phyloP scores from a whole-genome alignment of 352 stramenopile species.

The Globisporangium polare region DNA sequence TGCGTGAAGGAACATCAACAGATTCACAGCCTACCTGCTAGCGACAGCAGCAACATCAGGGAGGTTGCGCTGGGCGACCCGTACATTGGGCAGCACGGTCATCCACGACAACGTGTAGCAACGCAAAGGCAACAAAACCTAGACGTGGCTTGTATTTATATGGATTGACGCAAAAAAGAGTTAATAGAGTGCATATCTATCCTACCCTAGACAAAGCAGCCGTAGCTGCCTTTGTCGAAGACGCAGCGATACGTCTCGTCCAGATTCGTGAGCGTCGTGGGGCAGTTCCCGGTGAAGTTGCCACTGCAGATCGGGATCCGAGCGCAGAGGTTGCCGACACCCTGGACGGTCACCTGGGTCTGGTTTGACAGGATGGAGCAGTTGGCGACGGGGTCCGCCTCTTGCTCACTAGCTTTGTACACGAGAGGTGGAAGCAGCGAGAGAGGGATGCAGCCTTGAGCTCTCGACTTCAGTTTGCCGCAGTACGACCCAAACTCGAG shows the following conservation, averaged over 20 bases:
- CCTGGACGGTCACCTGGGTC: neutral
- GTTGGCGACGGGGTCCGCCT: neutral
- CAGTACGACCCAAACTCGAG: conserved; percentile 10
- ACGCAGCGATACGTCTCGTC: neutral
- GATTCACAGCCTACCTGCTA: conserved; percentile 2
- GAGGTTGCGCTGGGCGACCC: conserved; percentile 1
- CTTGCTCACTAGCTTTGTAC: neutral
- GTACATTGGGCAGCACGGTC: conserved; percentile 4
- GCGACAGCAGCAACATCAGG: neutral
- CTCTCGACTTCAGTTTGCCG: neutral
- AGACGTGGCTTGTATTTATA: conserved; percentile 4
- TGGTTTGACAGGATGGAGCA: conserved; percentile 4
- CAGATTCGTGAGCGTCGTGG: conserved; percentile 1
- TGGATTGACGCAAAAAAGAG: neutral
- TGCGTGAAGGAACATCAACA: neutral
- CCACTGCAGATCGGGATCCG: neutral
- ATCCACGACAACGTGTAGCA: conserved; percentile 7
- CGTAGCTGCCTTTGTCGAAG: neutral
- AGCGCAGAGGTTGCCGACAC: conserved; percentile 5
- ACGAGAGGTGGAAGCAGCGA: neutral
- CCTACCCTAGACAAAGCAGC: neutral
- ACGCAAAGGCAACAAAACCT: neutral
- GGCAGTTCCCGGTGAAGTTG: conserved; percentile 6
- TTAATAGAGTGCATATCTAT: neutral
- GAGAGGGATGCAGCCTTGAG: conserved; percentile 3